Conservation (phyloP, 1,284 basidiomycete species). For the Stereum hirsutum region DNA sequence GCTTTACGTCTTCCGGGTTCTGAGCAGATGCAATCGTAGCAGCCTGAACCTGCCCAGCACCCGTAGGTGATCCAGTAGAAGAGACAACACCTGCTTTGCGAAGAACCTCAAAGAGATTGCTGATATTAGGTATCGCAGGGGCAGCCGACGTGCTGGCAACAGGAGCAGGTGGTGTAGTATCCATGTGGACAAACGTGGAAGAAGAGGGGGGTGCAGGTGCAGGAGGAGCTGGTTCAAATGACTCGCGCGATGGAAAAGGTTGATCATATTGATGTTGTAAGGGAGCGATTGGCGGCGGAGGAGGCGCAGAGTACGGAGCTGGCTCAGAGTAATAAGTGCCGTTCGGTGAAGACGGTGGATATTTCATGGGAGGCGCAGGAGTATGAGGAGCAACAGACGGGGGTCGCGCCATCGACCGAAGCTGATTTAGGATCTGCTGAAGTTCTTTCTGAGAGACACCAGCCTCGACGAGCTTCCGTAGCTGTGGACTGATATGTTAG, state of each 20-base stretch:
- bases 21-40: too few relatives aligned
- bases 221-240: conserved; percentile 3
- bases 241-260: conserved; percentile 2
- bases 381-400: conserved; percentile 29
- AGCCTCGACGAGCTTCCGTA: too few relatives aligned
- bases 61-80: conserved; percentile 38
- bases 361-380: too few relatives aligned
- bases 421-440: conserved; percentile 68
- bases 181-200: too few relatives aligned
- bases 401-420: conserved; percentile 59
- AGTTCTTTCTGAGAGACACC: conserved; percentile 76
- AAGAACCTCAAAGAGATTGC: conserved; percentile 55
- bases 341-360: conserved; percentile 9
- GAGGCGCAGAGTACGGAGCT: conserved; percentile 11
- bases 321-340: conserved; percentile 12
- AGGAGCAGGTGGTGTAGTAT: too few relatives aligned
- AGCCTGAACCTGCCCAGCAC: too few relatives aligned
- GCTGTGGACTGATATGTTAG: too few relatives aligned
- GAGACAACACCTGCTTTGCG: conserved; percentile 70
- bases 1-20: too few relatives aligned
- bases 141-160: conserved; percentile 13
- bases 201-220: conserved; percentile 12
- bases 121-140: conserved; percentile 28
- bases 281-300: conserved; percentile 14
- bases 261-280: conserved; percentile 7